A percentile compares a stretch with the other conserved stretches of the same genome.
Conservation (phyloP, 1,284 basidiomycete genomes). For the Mycosarcoma maydis region DNA sequence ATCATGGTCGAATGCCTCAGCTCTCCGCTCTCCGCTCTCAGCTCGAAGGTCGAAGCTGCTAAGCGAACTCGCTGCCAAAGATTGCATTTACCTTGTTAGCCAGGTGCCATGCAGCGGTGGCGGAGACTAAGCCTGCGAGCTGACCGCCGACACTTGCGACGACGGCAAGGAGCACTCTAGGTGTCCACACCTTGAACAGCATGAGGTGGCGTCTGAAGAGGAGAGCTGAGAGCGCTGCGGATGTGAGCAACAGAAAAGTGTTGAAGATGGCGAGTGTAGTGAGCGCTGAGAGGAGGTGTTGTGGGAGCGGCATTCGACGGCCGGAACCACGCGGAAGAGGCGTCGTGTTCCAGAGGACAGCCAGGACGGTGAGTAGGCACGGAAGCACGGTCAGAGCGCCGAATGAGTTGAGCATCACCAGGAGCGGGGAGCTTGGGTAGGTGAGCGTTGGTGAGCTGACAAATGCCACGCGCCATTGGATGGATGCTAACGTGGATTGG, state of each 20-base stretch:
- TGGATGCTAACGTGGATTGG: slow-evolving; percentile 84
- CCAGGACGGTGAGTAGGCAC: slow-evolving; percentile 75
- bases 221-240: slow-evolving; percentile 75
- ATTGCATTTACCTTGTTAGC: slow-evolving; percentile 43
- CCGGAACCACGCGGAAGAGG: slow-evolving; percentile 68
- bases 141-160: slow-evolving; percentile 69
- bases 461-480: slow-evolving; percentile 97
- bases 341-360: slow-evolving; percentile 88
- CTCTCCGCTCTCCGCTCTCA: too few species aligned
- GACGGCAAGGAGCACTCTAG: slow-evolving; percentile 85
- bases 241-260: slow-evolving; percentile 68
- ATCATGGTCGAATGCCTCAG: too few species aligned
- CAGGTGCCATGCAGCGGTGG: slow-evolving; percentile 38
- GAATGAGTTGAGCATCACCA: slow-evolving; percentile 84
- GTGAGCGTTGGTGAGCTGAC: slow-evolving; percentile 72
- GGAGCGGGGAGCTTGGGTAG: slow-evolving; percentile 80
- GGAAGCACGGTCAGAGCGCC: slow-evolving; percentile 77
- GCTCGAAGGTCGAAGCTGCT: too few species aligned
- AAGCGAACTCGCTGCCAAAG: slow-evolving; percentile 48
- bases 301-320: slow-evolving; percentile 19
- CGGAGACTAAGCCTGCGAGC: slow-evolving; percentile 66
- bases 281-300: slow-evolving; percentile 69
- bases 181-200: slow-evolving; percentile 99
- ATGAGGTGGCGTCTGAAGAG: slow-evolving; percentile 87
- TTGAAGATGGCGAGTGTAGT: slow-evolving; percentile 79